Conservation (phyloP, 768 basidiomycete genomes). For the Tubosaeta sp. region DNA sequence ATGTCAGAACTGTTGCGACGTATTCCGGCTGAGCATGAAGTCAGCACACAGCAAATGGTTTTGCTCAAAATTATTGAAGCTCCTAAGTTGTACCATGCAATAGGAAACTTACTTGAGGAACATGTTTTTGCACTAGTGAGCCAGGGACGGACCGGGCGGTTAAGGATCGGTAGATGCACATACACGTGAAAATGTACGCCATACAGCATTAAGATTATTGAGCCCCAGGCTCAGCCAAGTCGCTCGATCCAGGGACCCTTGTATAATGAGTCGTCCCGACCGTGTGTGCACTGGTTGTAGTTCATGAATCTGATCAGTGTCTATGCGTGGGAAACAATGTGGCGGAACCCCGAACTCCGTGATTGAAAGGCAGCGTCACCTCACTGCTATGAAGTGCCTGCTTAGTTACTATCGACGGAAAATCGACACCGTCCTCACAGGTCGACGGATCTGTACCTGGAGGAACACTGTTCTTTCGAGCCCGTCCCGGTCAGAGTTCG, state of each 20-base stretch:
- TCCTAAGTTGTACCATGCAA: no score
- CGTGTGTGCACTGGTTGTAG: not conserved
- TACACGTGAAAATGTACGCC: no score
- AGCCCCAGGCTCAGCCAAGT: no score
- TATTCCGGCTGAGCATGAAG: no score
- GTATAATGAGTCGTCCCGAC: not conserved
- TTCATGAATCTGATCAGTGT: not conserved
- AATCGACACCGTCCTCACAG: not conserved
- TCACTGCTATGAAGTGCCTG: not conserved
- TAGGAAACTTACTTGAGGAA: no score
- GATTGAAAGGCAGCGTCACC: not conserved
- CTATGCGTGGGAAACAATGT: slow-evolving; percentile 3
- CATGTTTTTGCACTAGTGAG: no score
- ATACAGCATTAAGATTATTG: no score
- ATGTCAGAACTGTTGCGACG: no score
- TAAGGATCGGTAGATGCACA: no score
- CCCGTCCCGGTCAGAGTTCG: not conserved
- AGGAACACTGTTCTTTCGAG: not conserved
- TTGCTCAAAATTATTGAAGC: no score
- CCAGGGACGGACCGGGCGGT: no score
- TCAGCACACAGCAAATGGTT: no score
- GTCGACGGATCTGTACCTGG: not conserved
- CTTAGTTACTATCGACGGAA: not conserved
- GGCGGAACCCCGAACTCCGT: not conserved
- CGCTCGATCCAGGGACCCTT: not conserved